Evolutionary conservation across 78 protist genomes (phyloP), one percentile per base, ranked within the genome.

Genomic region (Ministeria vibrans): DNA sequence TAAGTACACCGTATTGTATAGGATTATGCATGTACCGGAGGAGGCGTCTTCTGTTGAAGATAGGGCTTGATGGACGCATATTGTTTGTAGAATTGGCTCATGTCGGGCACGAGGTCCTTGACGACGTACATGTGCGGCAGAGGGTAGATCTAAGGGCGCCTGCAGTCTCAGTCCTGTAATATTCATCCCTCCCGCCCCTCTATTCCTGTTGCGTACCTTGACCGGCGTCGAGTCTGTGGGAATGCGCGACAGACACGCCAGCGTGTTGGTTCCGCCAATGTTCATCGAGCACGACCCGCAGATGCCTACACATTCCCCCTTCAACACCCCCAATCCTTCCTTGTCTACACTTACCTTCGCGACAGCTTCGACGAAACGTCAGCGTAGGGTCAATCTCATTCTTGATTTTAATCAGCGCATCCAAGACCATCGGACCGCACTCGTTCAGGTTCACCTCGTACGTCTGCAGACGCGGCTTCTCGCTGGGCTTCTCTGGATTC

Each of bases 281-380:
- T 91, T 94, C 97, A 94, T 91, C 62, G 97, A 93, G 81, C 97
- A 94, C 44, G 91, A 84, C 49, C 97, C 97, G 81, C 97, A 94
- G 84, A 94, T 88, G 75, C 84, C 84, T 73, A 49, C 64, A 41
- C 59, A 41, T 42, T 15, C 38, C 55, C 36, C 7, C 55, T 7
- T 46, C 55, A 46, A 20, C 0, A 77, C 32, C 18, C 9, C 30
- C 64, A 53, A 27, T 53, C 80, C 18, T 51, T 13, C 59, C 18
- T 23, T 11, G 28, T 25, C 53, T 2, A 27, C 30, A 74, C 64
- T 1, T 32, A 78, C 94, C 94, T 76, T 90, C 93, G 64, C 93
- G 88, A 82, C 97, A 94, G 63, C 94, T 88, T 66, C 92, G 87
- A 13, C 97, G 86, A 90, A 94, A 94, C 36, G 95, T 86, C 49